phyloP scores from a whole-genome alignment of 805 yeast species.

The Jamesozyma hellenica region DNA sequence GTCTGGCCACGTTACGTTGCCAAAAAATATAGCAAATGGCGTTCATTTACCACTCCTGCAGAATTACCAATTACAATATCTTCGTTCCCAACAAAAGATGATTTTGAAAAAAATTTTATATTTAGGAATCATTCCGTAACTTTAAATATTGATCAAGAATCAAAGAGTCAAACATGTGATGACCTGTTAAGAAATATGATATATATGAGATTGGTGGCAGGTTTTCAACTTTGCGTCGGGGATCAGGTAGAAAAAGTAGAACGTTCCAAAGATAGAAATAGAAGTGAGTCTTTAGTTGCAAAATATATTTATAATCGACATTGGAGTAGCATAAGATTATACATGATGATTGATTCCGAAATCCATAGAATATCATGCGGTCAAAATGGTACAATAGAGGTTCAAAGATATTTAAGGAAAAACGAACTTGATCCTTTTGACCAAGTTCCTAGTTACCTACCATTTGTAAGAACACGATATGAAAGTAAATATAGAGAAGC shows the following conservation, averaged over 20 bases:
- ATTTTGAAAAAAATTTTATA: constrained; percentile 62
- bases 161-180: constrained; percentile 38
- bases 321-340: constrained; percentile 52
- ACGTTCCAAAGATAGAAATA: constrained; percentile 28
- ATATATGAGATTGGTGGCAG: constrained; percentile 67
- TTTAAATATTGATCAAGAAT: constrained; percentile 47
- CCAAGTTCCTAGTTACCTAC: constrained; percentile 34
- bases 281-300: constrained; percentile 43
- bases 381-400: constrained; percentile 60
- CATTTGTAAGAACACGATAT: constrained; percentile 67
- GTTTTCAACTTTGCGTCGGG: constrained; percentile 85
- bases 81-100: constrained; percentile 60
- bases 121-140: constrained; percentile 77
- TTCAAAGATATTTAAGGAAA: constrained; percentile 55
- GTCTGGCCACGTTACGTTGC: constrained; percentile 70
- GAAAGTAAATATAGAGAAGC: constrained; percentile 56
- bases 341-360: constrained; percentile 69
- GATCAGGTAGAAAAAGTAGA: constrained; percentile 58
- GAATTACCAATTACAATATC: constrained; percentile 76
- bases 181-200: constrained; percentile 81
- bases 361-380: constrained; percentile 77
- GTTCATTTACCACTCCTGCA: constrained; percentile 87
- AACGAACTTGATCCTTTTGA: constrained; percentile 26
- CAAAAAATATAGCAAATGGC: constrained; percentile 75
- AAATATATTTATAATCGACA: constrained; percentile 41